Evolutionary conservation across 2,329 filamentous ascomycete genomes (phyloP).

Genomic region (Emergomyces pasteurianus): DNA sequence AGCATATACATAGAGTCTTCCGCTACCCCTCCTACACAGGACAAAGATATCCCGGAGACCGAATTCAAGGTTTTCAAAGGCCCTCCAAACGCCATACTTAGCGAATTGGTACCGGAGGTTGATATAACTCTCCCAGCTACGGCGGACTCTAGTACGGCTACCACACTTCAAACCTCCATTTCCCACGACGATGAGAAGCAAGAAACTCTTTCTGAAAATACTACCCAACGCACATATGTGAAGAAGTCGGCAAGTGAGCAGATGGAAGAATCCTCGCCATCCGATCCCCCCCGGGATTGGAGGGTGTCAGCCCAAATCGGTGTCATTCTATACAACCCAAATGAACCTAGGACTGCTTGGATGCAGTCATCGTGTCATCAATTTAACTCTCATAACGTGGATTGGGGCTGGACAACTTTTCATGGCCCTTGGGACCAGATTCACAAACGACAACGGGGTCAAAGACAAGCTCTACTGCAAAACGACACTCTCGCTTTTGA

Average conservation of each 20-base stretch:
- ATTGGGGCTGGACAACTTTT: constrained; percentile 55
- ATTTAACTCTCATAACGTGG: constrained; percentile 45
- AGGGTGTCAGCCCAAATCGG: constrained; percentile 48
- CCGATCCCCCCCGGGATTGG: constrained; percentile 21
- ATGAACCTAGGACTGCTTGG: constrained; percentile 47
- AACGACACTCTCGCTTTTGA: constrained; percentile 51
- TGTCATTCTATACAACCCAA: constrained; percentile 51
- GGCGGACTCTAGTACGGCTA: constrained; percentile 16
- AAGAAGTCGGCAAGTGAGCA: constrained; percentile 2
- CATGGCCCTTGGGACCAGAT: constrained; percentile 48
- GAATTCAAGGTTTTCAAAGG: constrained; percentile 32
- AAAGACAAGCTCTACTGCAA: constrained; percentile 47
- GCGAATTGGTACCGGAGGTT: constrained; percentile 20
- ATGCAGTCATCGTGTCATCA: constrained; percentile 46
- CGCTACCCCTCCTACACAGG: constrained; percentile 32
- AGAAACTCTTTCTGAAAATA: constrained; percentile 5
- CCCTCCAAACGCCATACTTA: constrained; percentile 23
- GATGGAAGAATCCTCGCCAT: constrained; percentile 4
- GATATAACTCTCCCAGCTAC: constrained; percentile 21
- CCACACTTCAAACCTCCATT: constrained; percentile 4
- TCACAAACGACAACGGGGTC: constrained; percentile 43
- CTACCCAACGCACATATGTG: background rate
- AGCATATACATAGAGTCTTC: constrained; percentile 52
- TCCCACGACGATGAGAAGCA: constrained; percentile 4
- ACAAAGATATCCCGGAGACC: constrained; percentile 26